A percentile compares a stretch with the other conserved stretches of the same genome.
These are phyloP conservation scores for Excoecaria agallocha DNA, from an alignment of 345 rosid genomes.

Conservation along the genomic window DNA sequence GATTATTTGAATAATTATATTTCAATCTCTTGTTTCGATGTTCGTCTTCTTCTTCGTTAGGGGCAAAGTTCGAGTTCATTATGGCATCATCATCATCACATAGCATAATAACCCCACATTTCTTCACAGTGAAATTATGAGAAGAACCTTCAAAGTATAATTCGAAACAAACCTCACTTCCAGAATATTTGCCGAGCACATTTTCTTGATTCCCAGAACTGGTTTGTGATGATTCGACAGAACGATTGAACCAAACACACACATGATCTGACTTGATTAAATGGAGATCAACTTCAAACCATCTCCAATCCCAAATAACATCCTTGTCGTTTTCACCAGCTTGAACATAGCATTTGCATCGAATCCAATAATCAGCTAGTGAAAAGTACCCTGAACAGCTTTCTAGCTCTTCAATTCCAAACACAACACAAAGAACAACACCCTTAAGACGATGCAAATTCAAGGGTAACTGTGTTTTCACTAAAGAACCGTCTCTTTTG, in stretches of 20 bases:
- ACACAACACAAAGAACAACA: background rate
- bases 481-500: background rate
- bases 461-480: background rate
- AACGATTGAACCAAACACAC: background rate
- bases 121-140: too few relatives aligned
- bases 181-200: background rate
- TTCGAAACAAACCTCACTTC: background rate
- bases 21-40: too few relatives aligned
- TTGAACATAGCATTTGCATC: background rate
- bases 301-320: background rate
- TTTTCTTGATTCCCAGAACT: background rate
- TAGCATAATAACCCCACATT: too few relatives aligned
- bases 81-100: too few relatives aligned
- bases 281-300: background rate
- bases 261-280: conserved; percentile 5
- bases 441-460: background rate
- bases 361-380: background rate
- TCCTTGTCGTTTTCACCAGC: background rate
- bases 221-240: background rate
- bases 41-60: too few relatives aligned
- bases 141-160: too few relatives aligned
- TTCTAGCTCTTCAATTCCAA: background rate
- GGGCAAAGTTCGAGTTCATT: too few relatives aligned
- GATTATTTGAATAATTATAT: too few relatives aligned
- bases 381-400: background rate